phyloP scores from a whole-genome alignment of 495 filamentous ascomycete species.

The Mycothermus thermophilus region DNA sequence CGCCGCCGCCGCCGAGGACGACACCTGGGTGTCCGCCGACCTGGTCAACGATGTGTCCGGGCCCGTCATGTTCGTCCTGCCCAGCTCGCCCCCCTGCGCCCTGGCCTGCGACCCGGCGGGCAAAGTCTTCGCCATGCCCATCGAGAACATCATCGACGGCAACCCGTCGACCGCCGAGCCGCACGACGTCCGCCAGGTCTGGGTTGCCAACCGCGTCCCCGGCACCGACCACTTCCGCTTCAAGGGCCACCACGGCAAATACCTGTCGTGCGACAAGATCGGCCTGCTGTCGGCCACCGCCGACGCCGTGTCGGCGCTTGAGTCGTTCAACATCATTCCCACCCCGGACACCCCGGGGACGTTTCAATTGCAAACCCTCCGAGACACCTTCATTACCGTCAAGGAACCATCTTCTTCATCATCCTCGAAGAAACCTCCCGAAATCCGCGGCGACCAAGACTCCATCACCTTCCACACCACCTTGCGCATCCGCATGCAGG shows the following conservation, averaged over 20 bases:
- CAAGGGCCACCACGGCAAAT: constrained; percentile 71
- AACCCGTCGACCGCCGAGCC: constrained; percentile 74
- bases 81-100: constrained; percentile 51
- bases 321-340: constrained; percentile 61
- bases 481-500: constrained; percentile 82
- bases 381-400: constrained; percentile 46
- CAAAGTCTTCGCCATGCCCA: constrained; percentile 59
- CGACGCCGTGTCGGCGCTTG: constrained; percentile 68
- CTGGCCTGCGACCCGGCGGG: constrained; percentile 76
- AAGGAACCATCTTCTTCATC: constrained; percentile 31
- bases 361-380: constrained; percentile 54
- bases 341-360: constrained; percentile 48
- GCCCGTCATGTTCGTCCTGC: constrained; percentile 67
- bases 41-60: constrained; percentile 60
- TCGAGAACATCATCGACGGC: constrained; percentile 74
- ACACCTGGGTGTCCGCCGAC: constrained; percentile 86
- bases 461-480: constrained; percentile 60
- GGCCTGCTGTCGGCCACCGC: constrained; percentile 63
- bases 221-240: constrained; percentile 71
- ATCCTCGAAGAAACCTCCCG: constrained; percentile 34
- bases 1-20: constrained; percentile 53
- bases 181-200: constrained; percentile 88
- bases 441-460: constrained; percentile 68
- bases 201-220: constrained; percentile 74
- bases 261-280: constrained; percentile 72